These are phyloP conservation scores for Lobosporangium transversale DNA, from an alignment of 192 early-diverging fungal species.

Conservation along the genomic window DNA sequence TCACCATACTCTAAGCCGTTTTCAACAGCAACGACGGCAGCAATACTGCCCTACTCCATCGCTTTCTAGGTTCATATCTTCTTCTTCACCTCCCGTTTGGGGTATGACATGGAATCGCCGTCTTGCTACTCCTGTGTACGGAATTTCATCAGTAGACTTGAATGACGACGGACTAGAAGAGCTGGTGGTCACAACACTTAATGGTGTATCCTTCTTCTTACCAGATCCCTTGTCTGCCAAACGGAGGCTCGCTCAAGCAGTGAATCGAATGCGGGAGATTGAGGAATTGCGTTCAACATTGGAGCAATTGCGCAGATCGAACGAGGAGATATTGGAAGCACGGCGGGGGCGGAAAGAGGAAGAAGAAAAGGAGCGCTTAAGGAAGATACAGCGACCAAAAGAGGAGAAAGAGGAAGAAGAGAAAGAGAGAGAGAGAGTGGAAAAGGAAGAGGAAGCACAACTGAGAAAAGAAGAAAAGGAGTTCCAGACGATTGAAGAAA, in stretches of 20 bases:
- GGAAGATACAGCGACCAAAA: neutral
- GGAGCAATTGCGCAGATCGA: constrained; percentile 22
- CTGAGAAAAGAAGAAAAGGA: neutral
- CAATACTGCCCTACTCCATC: neutral
- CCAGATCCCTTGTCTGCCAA: constrained; percentile 58
- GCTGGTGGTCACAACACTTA: constrained; percentile 61
- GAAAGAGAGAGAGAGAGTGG: neutral
- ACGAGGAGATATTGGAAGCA: constrained; percentile 5
- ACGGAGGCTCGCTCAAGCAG: constrained; percentile 31
- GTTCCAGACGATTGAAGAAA: neutral
- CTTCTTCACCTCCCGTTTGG: neutral
- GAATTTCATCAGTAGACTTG: constrained; percentile 58
- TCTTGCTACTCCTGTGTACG: constrained; percentile 66
- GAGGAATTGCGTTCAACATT: constrained; percentile 54
- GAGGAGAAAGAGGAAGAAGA: constrained; percentile 7
- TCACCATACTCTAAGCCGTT: neutral
- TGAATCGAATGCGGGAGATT: constrained; percentile 54
- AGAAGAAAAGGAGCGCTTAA: constrained; percentile 11
- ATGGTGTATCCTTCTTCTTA: constrained; percentile 62
- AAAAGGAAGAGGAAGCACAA: neutral
- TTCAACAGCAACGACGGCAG: neutral
- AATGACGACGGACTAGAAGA: constrained; percentile 67
- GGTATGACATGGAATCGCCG: constrained; percentile 62
- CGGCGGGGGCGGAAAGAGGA: constrained; percentile 10
- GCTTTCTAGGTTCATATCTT: neutral